phyloP scores from a whole-genome alignment of 169 alveolate species.

The Besnoitia besnoiti region DNA sequence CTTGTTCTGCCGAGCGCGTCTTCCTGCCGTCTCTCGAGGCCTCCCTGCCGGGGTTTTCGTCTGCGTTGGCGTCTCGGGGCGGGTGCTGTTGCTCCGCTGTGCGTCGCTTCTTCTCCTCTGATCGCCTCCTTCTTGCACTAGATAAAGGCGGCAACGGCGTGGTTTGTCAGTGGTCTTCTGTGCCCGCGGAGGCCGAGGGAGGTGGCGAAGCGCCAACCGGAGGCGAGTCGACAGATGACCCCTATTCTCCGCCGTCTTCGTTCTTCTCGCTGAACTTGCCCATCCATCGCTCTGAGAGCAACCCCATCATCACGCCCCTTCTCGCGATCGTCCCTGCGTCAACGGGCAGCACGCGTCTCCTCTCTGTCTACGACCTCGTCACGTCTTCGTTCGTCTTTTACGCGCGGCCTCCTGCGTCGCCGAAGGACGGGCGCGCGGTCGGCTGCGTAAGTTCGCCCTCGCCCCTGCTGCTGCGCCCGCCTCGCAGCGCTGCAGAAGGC shows the following conservation, averaged over 20 bases:
- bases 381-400: conserved; percentile 37
- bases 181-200: not conserved
- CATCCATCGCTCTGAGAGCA: not conserved
- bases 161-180: conserved; percentile 33
- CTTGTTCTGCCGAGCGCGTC: not conserved
- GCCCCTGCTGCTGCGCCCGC: too few relatives aligned
- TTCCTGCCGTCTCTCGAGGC: not conserved
- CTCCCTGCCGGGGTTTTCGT: not conserved
- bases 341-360: not conserved
- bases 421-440: too few relatives aligned
- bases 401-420: conserved; percentile 51
- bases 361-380: conserved; percentile 45
- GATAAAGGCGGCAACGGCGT: conserved; percentile 62
- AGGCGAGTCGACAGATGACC: not conserved
- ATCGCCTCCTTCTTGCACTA: conserved; percentile 43
- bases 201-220: not conserved
- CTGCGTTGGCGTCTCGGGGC: not conserved
- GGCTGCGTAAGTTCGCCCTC: too few relatives aligned
- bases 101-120: conserved; percentile 25
- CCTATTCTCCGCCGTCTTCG: not conserved
- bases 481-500: too few relatives aligned
- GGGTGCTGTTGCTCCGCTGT: not conserved
- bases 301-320: conserved; percentile 27
- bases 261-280: conserved; percentile 36
- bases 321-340: conserved; percentile 19